These are phyloP conservation scores for Stropharia rugosoannulata DNA, from an alignment of 768 basidiomycete genomes.

Conservation along the genomic window DNA sequence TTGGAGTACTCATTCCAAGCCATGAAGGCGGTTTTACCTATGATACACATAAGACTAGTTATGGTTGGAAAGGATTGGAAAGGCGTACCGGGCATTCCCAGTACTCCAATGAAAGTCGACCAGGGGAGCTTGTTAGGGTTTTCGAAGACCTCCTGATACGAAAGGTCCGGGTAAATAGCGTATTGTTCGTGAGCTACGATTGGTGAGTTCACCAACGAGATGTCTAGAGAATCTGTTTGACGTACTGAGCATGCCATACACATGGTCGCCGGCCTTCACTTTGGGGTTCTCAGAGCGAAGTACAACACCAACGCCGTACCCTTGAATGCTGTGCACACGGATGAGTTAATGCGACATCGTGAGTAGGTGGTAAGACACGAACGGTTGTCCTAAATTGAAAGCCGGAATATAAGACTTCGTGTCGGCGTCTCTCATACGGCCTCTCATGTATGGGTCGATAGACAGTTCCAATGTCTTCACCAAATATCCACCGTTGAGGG, in stretches of 20 bases:
- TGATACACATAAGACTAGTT: not conserved
- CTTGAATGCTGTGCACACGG: constrained; percentile 20
- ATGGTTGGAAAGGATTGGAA: not conserved
- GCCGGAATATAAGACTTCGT: constrained; percentile 24
- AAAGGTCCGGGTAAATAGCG: constrained; percentile 22
- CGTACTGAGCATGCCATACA: constrained; percentile 34
- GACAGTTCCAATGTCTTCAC: constrained; percentile 45
- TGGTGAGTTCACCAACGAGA: not conserved
- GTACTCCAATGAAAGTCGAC: constrained; percentile 45
- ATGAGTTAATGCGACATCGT: not conserved
- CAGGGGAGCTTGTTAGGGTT: constrained; percentile 46
- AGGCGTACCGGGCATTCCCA: constrained; percentile 42
- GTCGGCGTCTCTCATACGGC: constrained; percentile 33
- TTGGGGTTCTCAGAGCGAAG: constrained; percentile 36
- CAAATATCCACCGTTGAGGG: constrained; percentile 45
- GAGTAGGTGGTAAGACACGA: constrained; percentile 6
- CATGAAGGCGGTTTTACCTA: constrained; percentile 37
- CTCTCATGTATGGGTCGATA: constrained; percentile 38
- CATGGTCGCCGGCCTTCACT: constrained; percentile 36
- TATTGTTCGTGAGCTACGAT: constrained; percentile 39
- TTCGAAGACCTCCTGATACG: constrained; percentile 25
- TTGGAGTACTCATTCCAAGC: constrained; percentile 37
- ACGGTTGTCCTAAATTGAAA: constrained; percentile 35
- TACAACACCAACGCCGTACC: constrained; percentile 42
- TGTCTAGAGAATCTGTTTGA: not conserved